Evolutionary conservation across 148 eudicot genomes (phyloP), one percentile per base, ranked within the genome.

Genomic region (Chenopodium berlandieri): DNA sequence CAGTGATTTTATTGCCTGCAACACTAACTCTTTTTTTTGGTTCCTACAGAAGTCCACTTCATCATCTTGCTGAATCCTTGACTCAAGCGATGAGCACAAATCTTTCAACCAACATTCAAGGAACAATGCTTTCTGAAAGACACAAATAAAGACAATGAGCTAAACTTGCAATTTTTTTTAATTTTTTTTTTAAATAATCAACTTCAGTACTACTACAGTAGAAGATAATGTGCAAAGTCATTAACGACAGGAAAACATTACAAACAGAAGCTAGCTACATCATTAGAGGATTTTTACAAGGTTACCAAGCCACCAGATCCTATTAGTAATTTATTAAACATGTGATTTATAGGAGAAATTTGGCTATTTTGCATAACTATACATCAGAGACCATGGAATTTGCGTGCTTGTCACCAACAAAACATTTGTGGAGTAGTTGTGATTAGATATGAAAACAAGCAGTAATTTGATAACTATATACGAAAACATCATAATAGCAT

Each of bases 71-170:
- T 58, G 83, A 76, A 69, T 71, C 77, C 68, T 78, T 37, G 83
- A 79, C 79, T 88, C 89, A 66, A 93, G 84, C 79, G 92, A 92
- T 23, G 86, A 82, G 80, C 92, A 89, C 54, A 93, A 75, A 50
- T 50, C 79, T 75, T 80, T 85, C 27, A 95, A 82, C 98, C 97
- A 95, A 74, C 81, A 83, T 84, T 93, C 97, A 22, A 93, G 79
- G 86, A 95, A 93, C 30, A 91, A 82, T 56, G 93, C 89, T 92
- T 95, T 95, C 97, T 95, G 85, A 34, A 78, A 10, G 75, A 77
- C 50, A 82, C 71, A 82, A 76, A 32, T 34, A 69, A 71, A 72
- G 46, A 81, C 8, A 27, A 14, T 73, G 48, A 73, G 79, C 68
- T 64, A 14, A 32, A 82, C 17, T 56, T 73, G 20, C 31, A 47